These are phyloP conservation scores for Escovopsis sp. DNA, from an alignment of 2,329 filamentous ascomycete species.

Conservation along the genomic window DNA sequence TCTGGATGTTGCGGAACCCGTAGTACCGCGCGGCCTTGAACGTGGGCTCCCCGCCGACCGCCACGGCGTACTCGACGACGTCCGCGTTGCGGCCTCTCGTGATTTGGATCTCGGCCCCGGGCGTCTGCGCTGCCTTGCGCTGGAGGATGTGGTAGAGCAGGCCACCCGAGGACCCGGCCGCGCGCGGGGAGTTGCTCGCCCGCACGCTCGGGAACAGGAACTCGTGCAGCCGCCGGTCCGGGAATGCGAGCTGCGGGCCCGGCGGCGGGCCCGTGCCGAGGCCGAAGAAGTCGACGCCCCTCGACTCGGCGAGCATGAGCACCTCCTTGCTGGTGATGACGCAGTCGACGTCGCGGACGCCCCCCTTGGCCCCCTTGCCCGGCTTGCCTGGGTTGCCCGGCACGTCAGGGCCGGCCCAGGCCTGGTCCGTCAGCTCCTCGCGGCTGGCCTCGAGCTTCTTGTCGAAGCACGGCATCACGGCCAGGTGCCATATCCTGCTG, in stretches of 20 bases:
- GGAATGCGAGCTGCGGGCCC: conserved; percentile 43
- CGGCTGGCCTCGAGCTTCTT: conserved; percentile 96
- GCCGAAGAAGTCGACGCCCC: conserved; percentile 60
- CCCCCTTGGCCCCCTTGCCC: conserved; percentile 10
- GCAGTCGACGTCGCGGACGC: conserved; percentile 83
- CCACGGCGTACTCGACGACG: conserved; percentile 71
- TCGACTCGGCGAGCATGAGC: conserved; percentile 71
- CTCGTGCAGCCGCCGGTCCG: conserved; percentile 51
- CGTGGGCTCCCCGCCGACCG: conserved; percentile 37
- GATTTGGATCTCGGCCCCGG: conserved; percentile 56
- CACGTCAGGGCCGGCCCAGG: conserved; percentile 45
- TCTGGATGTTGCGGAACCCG: conserved; percentile 96
- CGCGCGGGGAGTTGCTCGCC: conserved; percentile 29
- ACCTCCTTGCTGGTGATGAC: conserved; percentile 95
- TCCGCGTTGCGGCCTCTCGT: conserved; percentile 76
- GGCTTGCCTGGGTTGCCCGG: conserved; percentile 20
- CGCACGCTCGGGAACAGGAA: conserved; percentile 56
- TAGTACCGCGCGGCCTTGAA: conserved; percentile 85
- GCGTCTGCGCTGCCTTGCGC: conserved; percentile 53
- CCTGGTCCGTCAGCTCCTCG: conserved; percentile 71
- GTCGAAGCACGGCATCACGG: conserved; percentile 97
- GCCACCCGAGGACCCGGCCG: conserved; percentile 72
- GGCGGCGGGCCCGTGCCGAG: conserved; percentile 46
- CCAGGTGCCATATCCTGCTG: conserved; percentile 80
- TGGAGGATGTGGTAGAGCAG: conserved; percentile 76